Evolutionary conservation across 805 yeast species (phyloP), one percentile per base, ranked within the genome.

Genomic region (Ogataea trehalophila): DNA sequence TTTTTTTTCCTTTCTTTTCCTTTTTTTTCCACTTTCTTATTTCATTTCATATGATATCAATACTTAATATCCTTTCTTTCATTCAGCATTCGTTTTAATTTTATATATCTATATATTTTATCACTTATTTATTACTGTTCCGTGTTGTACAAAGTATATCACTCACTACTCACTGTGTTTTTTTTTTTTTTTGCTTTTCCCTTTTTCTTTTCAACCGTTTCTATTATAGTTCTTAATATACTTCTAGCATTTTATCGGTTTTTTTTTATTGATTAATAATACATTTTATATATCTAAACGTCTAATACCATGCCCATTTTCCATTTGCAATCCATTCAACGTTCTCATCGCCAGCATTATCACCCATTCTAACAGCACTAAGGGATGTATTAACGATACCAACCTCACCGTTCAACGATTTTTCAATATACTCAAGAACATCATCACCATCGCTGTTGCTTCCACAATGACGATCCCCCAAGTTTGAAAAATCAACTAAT

Each of bases 281-380:
- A n/a, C n/a, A n/a, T n/a, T n/a, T n/a, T n/a, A n/a, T n/a, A n/a
- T n/a, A n/a, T n/a, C n/a, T n/a, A n/a, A n/a, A n/a, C n/a, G n/a
- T n/a, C 46, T 45, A 61, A 38, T 55, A 61, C 66, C 66, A 61
- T 15, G 55, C 51, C 61, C 59, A 58, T 45, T 61, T 61, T 13
- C 61, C 58, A 43, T 61, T 60, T 9, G 53, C 57, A 11, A 52
- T 43, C 65, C 65, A 61, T 7, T 41, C 50, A n/a, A 52, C 51
- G 16, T 43, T 39, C 9, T 17, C 16, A 4, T 44, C 41, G 6
- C 15, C 16, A 4, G 49, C 49, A 13, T 42, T 41, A 39, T 56
- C 51, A 16, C 51, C 37, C 46, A 54, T 38, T 20, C 47, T 20
- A 15, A 59, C 37, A 14, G 61, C 63, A 41, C 62, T 53, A 31